Evolutionary conservation across 345 rosid genomes (phyloP).

Genomic region (Litchi chinensis): DNA sequence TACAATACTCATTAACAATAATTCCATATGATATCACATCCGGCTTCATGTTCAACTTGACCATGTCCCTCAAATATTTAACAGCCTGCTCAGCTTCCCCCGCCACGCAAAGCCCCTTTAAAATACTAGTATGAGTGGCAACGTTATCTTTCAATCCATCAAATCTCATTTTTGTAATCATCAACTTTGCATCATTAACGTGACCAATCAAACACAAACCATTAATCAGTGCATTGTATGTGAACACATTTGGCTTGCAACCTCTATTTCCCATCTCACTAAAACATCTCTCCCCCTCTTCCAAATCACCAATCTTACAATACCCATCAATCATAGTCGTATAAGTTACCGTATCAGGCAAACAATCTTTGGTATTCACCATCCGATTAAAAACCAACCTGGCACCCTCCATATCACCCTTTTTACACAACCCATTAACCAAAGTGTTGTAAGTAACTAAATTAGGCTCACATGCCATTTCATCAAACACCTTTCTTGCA

Average conservation of each 20-base stretch:
- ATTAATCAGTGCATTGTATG: conserved; percentile 46
- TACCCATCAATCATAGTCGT: conserved; percentile 44
- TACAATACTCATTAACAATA: conserved; percentile 37
- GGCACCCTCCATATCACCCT: conserved; percentile 40
- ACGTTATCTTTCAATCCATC: conserved; percentile 40
- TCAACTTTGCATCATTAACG: conserved; percentile 38
- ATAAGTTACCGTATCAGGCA: conserved; percentile 39
- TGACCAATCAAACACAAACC: conserved; percentile 41
- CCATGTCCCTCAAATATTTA: conserved; percentile 34
- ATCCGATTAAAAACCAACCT: conserved; percentile 16
- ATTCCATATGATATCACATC: conserved; percentile 32
- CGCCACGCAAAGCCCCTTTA: conserved; percentile 36
- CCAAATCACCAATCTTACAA: conserved; percentile 43
- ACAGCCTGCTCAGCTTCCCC: conserved; percentile 33
- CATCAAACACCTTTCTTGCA: conserved; percentile 47
- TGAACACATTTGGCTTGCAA: conserved; percentile 33
- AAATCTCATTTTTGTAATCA: conserved; percentile 43
- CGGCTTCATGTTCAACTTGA: conserved; percentile 21
- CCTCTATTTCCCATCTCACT: conserved; percentile 35
- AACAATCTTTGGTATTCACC: conserved; percentile 20
- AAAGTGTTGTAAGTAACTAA: conserved; percentile 35
- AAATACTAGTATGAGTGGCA: conserved; percentile 36
- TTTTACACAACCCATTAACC: conserved; percentile 49
- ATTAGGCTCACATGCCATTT: conserved; percentile 42
- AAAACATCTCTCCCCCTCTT: conserved; percentile 36